Evolutionary conservation across 179 eudicot species (phyloP), one percentile per base, ranked within the genome.

Genomic region (Nepenthes alata): DNA sequence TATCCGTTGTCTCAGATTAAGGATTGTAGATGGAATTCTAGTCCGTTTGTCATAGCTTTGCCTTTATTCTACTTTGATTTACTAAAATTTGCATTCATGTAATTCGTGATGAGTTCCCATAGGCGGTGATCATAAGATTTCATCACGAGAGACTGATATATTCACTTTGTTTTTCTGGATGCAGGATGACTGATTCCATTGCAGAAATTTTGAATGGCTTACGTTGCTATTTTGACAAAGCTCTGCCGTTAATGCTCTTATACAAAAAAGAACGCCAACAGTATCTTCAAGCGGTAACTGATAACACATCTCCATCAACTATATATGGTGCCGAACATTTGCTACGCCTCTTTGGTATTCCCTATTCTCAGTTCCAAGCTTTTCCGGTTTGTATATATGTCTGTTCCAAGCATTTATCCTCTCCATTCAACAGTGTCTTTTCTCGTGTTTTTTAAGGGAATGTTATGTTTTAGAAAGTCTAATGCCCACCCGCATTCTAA

Each of bases 281-380:
- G 71, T 89, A 83, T 72, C 76, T 64, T 12, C 93, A 89, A 53
- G 75, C 86, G 66, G 77, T 89, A 70, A 71, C 73, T 59, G 86
- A 79, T 69, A 65, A 83, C 73, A 82, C 68, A 37, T 85, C 98
- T 61, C 98, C 98, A 36, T 89, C 98, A 63, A 80, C 80, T 47
- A 55, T 89, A 67, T 93, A 93, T 72, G 98, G 98, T 39, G 98
- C 98, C 63, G 96, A 93, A 68, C 98, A 93, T 83, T 81, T 93
- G 14, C 68, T 93, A 64, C 98, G 98, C 58, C 85, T 93, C 35
- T 93, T 93, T 78, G 98, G 98, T 93, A 90, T 57, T 77, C 62
- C 59, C 38, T 45, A 3, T 5, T 6, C 36, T 25, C 7, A 11
- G 3, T 52, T 55, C 55, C n/a, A 16, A n/a, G 16, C 25, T 25